Conservation (phyloP, 352 stramenopile genomes). For the Globisporangium yorkense region DNA sequence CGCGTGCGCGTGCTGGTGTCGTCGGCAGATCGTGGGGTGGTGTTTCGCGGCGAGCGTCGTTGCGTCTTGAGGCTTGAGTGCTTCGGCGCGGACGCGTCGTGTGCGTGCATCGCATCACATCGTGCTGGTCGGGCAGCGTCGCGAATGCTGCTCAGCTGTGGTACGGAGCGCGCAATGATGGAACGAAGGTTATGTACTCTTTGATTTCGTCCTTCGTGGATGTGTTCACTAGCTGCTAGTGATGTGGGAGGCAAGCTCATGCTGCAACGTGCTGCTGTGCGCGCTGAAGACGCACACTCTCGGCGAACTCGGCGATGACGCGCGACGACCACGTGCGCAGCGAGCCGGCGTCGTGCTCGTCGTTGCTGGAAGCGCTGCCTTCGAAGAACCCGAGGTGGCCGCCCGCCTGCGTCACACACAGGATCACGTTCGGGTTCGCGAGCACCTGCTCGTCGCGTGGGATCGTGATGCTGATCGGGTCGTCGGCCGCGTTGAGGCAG, state of each 20-base stretch:
- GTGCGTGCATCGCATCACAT: neutral
- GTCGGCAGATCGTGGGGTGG: conserved; percentile 16
- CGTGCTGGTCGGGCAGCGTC: neutral
- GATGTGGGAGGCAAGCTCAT: too few relatives aligned
- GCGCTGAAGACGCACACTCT: conserved; percentile 17
- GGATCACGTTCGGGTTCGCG: conserved; percentile 40
- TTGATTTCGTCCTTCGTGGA: too few relatives aligned
- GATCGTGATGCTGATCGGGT: conserved; percentile 38
- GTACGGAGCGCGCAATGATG: too few relatives aligned
- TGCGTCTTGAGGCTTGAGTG: conserved; percentile 45
- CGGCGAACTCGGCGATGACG: conserved; percentile 33
- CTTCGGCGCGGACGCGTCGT: conserved; percentile 23
- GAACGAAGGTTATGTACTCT: too few relatives aligned
- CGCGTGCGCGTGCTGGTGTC: neutral
- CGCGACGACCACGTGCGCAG: conserved; percentile 28
- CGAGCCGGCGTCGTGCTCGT: conserved; percentile 3
- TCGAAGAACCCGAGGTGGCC: conserved; percentile 48
- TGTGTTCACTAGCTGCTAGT: too few relatives aligned
- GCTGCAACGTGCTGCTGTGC: neutral
- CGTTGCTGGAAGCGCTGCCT: conserved; percentile 4
- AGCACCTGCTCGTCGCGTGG: conserved; percentile 22
- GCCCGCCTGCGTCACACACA: conserved; percentile 38
- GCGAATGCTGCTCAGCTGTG: neutral
- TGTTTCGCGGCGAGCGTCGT: neutral
- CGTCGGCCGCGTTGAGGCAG: conserved; percentile 44